A percentile compares a stretch with the other conserved stretches of the same genome.
Conservation (phyloP, 2,329 filamentous ascomycete species). For the Tolypocladium paradoxum region DNA sequence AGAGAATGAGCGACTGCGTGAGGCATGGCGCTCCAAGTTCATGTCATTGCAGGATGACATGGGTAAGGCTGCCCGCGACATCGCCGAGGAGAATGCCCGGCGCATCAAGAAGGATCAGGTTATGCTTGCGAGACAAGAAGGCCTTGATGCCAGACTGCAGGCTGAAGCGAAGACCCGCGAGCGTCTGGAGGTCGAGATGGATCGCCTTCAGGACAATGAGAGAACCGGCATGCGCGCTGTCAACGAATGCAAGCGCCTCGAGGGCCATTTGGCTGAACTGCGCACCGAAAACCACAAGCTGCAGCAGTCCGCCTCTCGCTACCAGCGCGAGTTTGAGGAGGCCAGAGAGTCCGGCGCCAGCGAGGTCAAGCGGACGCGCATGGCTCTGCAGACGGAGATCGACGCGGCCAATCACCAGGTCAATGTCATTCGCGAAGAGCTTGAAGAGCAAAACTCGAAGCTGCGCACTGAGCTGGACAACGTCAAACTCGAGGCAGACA, state of each 20-base stretch:
- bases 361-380: constrained; percentile 72
- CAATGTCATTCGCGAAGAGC: constrained; percentile 69
- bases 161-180: constrained; percentile 62
- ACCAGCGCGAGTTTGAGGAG: constrained; percentile 75
- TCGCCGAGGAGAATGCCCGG: constrained; percentile 70
- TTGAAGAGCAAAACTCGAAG: constrained; percentile 68
- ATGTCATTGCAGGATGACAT: constrained; percentile 82
- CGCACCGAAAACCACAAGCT: constrained; percentile 61
- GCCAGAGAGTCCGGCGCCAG: constrained; percentile 67
- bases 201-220: constrained; percentile 53
- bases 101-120: constrained; percentile 73
- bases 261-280: constrained; percentile 42
- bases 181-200: constrained; percentile 55
- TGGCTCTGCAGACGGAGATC: constrained; percentile 69
- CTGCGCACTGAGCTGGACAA: constrained; percentile 68
- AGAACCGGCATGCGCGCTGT: constrained; percentile 54
- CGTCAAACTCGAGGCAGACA: constrained; percentile 68
- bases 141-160: constrained; percentile 66
- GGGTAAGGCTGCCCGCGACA: constrained; percentile 63
- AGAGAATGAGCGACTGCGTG: constrained; percentile 75
- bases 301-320: constrained; percentile 55
- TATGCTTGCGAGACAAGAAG: constrained; percentile 66
- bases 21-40: constrained; percentile 76
- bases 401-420: constrained; percentile 78
- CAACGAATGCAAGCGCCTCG: constrained; percentile 50